phyloP scores from a whole-genome alignment of 768 basidiomycete genomes.

The Termitomyces bulborhizus region DNA sequence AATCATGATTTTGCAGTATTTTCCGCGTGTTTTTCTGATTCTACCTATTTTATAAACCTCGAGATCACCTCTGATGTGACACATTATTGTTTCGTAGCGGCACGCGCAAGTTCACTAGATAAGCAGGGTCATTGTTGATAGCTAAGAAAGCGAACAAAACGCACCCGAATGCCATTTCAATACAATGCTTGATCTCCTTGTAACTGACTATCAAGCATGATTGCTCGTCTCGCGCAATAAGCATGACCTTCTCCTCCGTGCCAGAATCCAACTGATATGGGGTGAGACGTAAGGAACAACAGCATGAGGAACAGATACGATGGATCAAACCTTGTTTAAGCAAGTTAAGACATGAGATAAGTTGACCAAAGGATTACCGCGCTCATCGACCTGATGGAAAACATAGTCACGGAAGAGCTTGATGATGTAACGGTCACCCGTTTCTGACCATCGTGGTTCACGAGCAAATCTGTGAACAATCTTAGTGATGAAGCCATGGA shows the following conservation, averaged over 20 bases:
- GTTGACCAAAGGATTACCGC: constrained; percentile 84
- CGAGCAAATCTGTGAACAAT: constrained; percentile 70
- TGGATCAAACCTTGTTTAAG: constrained; percentile 74
- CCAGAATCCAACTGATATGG: constrained; percentile 77
- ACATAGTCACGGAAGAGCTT: constrained; percentile 98
- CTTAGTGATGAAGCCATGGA: neutral
- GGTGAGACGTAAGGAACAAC: neutral
- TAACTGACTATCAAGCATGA: constrained; percentile 92
- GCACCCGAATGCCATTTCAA: constrained; percentile 80
- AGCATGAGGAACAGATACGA: neutral
- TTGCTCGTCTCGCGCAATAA: constrained; percentile 92
- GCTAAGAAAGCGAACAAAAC: constrained; percentile 19
- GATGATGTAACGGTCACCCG: constrained; percentile 95
- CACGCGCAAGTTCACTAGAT: constrained; percentile 42
- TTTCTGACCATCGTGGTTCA: constrained; percentile 96
- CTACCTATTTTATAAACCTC: constrained; percentile 51
- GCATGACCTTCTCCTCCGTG: constrained; percentile 90
- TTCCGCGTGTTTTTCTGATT: constrained; percentile 44
- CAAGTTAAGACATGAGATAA: constrained; percentile 87
- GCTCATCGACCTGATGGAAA: constrained; percentile 94
- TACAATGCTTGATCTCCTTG: constrained; percentile 82
- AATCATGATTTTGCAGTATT: constrained; percentile 23
- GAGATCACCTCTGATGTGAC: neutral
- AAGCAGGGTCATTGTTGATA: neutral
- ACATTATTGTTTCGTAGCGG: constrained; percentile 17